These are phyloP conservation scores for Spergularia azorica DNA, from an alignment of 179 eudicot species.

Conservation along the genomic window DNA sequence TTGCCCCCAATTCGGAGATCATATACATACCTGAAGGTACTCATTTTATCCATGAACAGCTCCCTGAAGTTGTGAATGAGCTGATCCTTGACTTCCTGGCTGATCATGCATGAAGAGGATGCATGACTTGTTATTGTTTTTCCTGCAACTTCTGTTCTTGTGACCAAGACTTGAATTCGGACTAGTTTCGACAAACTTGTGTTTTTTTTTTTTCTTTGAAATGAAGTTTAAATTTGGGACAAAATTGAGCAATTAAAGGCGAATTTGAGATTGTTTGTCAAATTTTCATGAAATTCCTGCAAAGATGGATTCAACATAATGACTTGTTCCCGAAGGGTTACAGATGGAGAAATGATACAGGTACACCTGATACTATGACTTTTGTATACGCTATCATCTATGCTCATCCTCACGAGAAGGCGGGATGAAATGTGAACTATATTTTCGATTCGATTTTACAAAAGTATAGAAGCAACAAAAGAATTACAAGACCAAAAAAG, in stretches of 20 bases:
- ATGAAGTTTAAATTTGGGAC: too few relatives aligned
- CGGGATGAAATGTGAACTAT: constrained; percentile 14
- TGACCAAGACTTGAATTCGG: too few relatives aligned
- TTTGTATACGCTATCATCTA: constrained; percentile 20
- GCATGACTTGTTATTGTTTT: too few relatives aligned
- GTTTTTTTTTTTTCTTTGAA: too few relatives aligned
- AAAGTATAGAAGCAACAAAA: constrained; percentile 1
- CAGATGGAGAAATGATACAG: neutral
- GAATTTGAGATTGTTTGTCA: too few relatives aligned
- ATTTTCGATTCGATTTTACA: neutral
- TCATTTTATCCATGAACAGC: constrained; percentile 74
- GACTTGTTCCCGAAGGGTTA: too few relatives aligned
- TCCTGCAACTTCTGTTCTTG: too few relatives aligned
- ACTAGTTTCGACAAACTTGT: too few relatives aligned
- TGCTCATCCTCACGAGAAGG: constrained; percentile 18
- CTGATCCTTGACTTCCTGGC: constrained; percentile 40
- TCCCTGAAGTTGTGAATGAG: constrained; percentile 54
- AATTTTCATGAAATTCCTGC: too few relatives aligned
- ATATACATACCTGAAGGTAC: constrained; percentile 55
- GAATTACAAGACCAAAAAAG: constrained; percentile 14
- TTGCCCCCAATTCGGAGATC: constrained; percentile 48
- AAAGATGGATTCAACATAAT: too few relatives aligned
- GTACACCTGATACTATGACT: neutral
- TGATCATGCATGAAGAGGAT: constrained; percentile 8
- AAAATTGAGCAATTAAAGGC: too few relatives aligned